Conservation (phyloP, 805 yeast genomes). For the Candida corydali region DNA sequence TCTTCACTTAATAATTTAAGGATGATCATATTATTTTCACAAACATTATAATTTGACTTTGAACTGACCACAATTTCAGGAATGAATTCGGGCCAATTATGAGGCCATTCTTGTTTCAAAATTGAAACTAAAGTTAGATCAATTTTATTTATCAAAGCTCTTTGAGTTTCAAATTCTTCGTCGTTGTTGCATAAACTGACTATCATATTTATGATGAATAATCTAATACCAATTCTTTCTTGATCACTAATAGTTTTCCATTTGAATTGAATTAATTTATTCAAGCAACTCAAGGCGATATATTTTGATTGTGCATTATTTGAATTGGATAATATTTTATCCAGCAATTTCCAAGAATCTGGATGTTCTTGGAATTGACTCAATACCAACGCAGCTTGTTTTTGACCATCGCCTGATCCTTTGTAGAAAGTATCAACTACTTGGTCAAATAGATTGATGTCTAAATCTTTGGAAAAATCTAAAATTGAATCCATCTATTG, state of each 20-base stretch:
- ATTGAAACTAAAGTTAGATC: slow-evolving; percentile 92
- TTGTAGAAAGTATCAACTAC: slow-evolving; percentile 82
- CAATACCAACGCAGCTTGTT: slow-evolving; percentile 65
- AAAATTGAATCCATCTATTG: slow-evolving; percentile 88
- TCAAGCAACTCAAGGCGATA: slow-evolving; percentile 85
- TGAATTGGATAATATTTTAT: slow-evolving; percentile 76
- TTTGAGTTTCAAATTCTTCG: slow-evolving; percentile 57
- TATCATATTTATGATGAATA: slow-evolving; percentile 91
- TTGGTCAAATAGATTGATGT: slow-evolving; percentile 50
- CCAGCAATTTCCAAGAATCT: slow-evolving; percentile 94
- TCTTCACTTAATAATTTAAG: slow-evolving; percentile 88
- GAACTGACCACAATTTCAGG: slow-evolving; percentile 89
- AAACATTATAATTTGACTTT: slow-evolving; percentile 82
- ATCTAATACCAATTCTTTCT: slow-evolving; percentile 89
- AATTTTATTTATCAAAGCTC: slow-evolving; percentile 85
- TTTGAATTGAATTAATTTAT: slow-evolving; percentile 82
- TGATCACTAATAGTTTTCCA: slow-evolving; percentile 92
- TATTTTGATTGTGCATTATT: slow-evolving; percentile 84
- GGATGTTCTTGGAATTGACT: slow-evolving; percentile 89
- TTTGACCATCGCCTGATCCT: slow-evolving; percentile 67
- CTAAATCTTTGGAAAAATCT: slow-evolving; percentile 82
- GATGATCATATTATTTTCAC: slow-evolving; percentile 96
- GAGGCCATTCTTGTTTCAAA: slow-evolving; percentile 98
- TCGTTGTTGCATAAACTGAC: slow-evolving; percentile 87
- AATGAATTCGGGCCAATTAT: slow-evolving; percentile 94